phyloP scores from a whole-genome alignment of 2,329 filamentous ascomycete genomes.

The Lachnellula suecica region DNA sequence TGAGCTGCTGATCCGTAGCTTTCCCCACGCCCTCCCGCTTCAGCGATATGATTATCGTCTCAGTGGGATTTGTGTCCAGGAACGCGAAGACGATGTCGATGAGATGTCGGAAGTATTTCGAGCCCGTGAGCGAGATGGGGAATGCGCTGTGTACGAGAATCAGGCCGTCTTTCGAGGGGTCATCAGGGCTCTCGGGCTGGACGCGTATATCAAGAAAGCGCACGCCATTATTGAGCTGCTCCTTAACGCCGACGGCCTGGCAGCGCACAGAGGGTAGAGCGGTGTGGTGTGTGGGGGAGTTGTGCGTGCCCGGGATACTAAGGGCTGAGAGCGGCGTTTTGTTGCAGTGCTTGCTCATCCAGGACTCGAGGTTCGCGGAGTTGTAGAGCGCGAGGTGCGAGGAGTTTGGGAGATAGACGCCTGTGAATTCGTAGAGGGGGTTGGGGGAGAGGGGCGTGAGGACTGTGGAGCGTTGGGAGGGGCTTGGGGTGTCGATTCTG shows the following conservation, averaged over 20 bases:
- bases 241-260: conserved; percentile 74
- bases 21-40: conserved; percentile 89
- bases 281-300: conserved; percentile 80
- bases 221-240: conserved; percentile 85
- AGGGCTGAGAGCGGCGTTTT: conserved; percentile 74
- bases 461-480: conserved; percentile 56
- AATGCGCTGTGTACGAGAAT: conserved; percentile 88
- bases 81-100: conserved; percentile 72
- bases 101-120: conserved; percentile 75
- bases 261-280: conserved; percentile 92
- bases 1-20: conserved; percentile 76
- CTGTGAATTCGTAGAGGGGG: conserved; percentile 59
- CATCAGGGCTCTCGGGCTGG: conserved; percentile 57
- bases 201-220: conserved; percentile 94
- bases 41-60: conserved; percentile 81
- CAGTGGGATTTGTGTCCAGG: conserved; percentile 72
- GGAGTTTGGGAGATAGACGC: conserved; percentile 59
- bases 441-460: conserved; percentile 56
- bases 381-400: conserved; percentile 66
- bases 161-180: conserved; percentile 63
- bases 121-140: conserved; percentile 79
- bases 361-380: conserved; percentile 65
- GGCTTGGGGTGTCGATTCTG: conserved; percentile 70
- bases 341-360: conserved; percentile 79
- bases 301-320: conserved; percentile 94